Evolutionary conservation across 2,329 filamentous ascomycete species (phyloP).

Genomic region (Aspergillus caelatus): DNA sequence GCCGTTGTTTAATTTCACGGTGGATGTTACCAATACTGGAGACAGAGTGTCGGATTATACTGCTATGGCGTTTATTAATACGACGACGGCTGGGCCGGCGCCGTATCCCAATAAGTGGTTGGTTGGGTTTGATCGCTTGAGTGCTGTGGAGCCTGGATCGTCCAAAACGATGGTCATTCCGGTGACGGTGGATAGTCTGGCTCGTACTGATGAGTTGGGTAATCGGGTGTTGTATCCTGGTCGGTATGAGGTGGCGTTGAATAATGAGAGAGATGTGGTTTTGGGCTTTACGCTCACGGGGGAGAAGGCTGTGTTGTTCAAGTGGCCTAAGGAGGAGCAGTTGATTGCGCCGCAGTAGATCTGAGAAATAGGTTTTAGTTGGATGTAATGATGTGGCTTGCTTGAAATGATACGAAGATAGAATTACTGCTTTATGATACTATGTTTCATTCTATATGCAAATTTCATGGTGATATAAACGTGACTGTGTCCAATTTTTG

Average conservation of each 20-base stretch:
- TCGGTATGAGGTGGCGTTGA: conserved; percentile 44
- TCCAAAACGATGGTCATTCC: conserved; percentile 35
- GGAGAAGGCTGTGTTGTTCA: conserved; percentile 31
- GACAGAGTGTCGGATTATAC: conserved; percentile 43
- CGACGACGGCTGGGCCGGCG: conserved; percentile 41
- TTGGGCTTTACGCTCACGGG: conserved; percentile 38
- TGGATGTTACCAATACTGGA: conserved; percentile 42
- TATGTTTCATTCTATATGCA: neutral
- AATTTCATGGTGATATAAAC: neutral
- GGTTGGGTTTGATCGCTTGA: conserved; percentile 41
- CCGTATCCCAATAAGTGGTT: conserved; percentile 49
- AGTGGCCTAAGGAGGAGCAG: conserved; percentile 37
- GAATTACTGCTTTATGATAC: neutral
- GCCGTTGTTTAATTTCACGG: conserved; percentile 42
- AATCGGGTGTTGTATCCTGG: conserved; percentile 47
- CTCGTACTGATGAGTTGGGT: conserved; percentile 40
- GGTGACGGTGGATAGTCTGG: conserved; percentile 42
- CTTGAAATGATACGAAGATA: neutral
- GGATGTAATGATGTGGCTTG: neutral
- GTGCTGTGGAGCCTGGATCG: conserved; percentile 25
- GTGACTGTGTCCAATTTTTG: neutral
- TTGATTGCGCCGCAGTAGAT: neutral
- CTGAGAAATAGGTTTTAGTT: no score
- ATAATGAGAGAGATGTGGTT: conserved; percentile 42
- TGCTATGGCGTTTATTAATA: conserved; percentile 43